phyloP scores from a whole-genome alignment of 441 rosid species.

The Populus trichocarpa region DNA sequence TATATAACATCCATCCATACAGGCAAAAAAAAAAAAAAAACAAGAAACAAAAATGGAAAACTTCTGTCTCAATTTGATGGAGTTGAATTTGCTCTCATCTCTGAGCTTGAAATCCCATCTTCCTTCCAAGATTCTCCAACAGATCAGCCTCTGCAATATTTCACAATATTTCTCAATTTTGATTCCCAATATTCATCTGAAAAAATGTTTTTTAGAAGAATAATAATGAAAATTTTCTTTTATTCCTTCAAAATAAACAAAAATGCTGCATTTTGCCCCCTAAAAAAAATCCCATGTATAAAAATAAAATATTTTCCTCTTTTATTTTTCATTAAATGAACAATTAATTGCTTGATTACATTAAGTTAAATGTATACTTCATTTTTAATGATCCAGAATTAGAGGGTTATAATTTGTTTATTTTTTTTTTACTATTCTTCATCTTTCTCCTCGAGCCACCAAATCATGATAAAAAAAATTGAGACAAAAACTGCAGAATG shows the following conservation, averaged over 20 bases:
- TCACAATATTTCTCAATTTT: not conserved
- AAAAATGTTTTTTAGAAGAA: not conserved
- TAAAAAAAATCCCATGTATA: no score
- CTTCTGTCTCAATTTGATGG: slow-evolving; percentile 19
- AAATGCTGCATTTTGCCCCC: no score
- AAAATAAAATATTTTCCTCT: no score
- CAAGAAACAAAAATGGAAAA: slow-evolving; percentile 10
- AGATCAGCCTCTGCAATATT: not conserved
- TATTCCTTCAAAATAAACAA: no score
- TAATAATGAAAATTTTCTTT: no score
- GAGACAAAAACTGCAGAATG: not conserved
- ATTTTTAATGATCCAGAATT: no score
- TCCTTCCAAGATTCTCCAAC: slow-evolving; percentile 40
- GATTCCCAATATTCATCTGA: not conserved
- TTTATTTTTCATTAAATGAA: no score
- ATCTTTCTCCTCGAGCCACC: not conserved
- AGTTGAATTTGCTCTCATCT: slow-evolving; percentile 31
- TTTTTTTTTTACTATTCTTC: not conserved
- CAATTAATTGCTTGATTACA: no score
- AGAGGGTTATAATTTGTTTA: no score
- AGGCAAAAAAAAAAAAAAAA: not conserved
- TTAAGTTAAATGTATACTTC: no score
- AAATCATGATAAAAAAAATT: no score
- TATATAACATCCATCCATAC: slow-evolving; percentile 14
- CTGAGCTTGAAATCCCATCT: slow-evolving; percentile 45